Base-by-base conservation (phyloP, 148 eudicot genomes). In the Simmondsia chinensis region DNA sequence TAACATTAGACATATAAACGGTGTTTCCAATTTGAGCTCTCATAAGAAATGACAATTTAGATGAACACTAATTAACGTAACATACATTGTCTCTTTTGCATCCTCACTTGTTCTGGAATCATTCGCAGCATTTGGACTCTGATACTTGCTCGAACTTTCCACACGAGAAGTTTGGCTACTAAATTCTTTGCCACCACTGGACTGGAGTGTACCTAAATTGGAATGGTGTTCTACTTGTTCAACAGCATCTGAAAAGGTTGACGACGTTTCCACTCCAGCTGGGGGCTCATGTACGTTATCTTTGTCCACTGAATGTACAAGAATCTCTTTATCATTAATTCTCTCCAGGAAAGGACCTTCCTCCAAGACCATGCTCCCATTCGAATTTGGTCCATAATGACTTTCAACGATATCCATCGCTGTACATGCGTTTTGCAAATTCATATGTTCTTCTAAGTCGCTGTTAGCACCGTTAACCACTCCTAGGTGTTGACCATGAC, bases 81-180 rank as follows among this genome's bases (percentile, higher is more conserved):
- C n/a, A n/a, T n/a, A 58, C 50, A 19, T 16, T 33, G 32, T 33
- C 37, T 38, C 59, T 43, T 33, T 51, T 9, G 9, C 21, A 40
- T 33, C 52, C n/a, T n/a, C n/a, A n/a, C n/a, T n/a, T n/a, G n/a
- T n/a, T n/a, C n/a, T n/a, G 25, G 31, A 16, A 50, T 36, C 9
- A 28, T 27, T 37, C 15, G 26, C 33, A 38, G 23, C 19, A 50
- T 43, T 26, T 47, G 23, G 25, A 38, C 28, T 39, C 40, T 41
- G 54, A 57, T 52, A 47, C 8, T 44, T 46, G 50, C 60, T 46
- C 26, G 14, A 15, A 18, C 12, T 41, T 30, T 58, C 66, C 39
- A 19, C 14, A 40, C 28, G 55, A 52, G 40, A 26, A 58, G 40
- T 27, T 54, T 53, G 41, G 59, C 10, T 26, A 43, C 29, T 43